phyloP scores from a whole-genome alignment of 108 stramenopile species.

The Skeletonema marinoi region DNA sequence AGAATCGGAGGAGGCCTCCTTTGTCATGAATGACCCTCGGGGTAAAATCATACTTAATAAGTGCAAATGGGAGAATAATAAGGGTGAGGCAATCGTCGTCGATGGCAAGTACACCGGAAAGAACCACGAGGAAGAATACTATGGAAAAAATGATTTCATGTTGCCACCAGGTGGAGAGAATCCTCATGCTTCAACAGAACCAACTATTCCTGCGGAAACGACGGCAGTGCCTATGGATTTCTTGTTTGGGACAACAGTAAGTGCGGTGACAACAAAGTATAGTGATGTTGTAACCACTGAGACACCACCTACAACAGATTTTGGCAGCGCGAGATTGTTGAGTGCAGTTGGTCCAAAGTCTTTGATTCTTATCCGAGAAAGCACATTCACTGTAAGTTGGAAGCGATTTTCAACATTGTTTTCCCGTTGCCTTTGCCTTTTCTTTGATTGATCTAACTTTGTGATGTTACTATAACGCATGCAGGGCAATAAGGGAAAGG shows the following conservation, averaged over 20 bases:
- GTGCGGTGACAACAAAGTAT: neutral
- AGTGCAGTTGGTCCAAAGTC: neutral
- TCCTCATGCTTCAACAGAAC: neutral
- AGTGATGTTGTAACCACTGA: neutral
- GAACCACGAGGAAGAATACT: neutral
- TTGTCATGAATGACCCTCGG: conserved; percentile 46
- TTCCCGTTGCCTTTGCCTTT: neutral
- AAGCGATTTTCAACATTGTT: neutral
- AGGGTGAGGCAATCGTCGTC: conserved; percentile 26
- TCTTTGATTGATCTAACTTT: neutral
- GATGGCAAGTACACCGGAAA: conserved; percentile 32
- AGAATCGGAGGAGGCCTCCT: conserved; percentile 12
- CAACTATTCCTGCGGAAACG: neutral
- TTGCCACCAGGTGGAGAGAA: neutral
- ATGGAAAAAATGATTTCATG: neutral
- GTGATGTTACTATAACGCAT: neutral
- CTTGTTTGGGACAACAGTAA: neutral
- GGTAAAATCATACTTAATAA: conserved; percentile 32
- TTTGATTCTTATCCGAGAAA: neutral
- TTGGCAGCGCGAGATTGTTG: neutral
- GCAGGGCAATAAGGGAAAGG: conserved; percentile 22
- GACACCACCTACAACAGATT: no score
- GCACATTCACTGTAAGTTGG: neutral
- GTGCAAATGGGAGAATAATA: conserved; percentile 23
- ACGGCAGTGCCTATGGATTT: neutral